Conservation (phyloP, 2,329 filamentous ascomycete species). For the Elsinoe necatrix region DNA sequence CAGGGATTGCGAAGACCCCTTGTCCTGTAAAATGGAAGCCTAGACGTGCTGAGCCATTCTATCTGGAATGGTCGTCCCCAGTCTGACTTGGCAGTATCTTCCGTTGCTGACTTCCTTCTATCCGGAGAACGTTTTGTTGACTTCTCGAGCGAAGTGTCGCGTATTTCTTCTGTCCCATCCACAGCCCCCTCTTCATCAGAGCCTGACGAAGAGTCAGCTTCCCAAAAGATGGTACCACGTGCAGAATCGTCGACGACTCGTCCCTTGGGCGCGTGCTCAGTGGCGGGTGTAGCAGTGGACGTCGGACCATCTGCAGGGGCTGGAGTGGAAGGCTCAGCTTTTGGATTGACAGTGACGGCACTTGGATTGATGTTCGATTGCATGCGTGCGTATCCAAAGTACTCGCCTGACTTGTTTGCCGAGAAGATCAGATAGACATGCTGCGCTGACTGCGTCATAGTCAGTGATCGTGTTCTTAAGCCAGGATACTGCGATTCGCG, state of each 20-base stretch:
- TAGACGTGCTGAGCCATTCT: constrained; percentile 77
- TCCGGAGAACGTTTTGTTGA: constrained; percentile 8
- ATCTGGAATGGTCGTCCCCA: constrained; percentile 90
- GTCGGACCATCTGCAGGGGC: constrained; percentile 62
- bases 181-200: constrained; percentile 25
- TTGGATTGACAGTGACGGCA: constrained; percentile 46
- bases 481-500: background rate
- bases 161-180: constrained; percentile 29
- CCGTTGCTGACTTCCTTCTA: constrained; percentile 24
- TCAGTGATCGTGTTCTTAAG: constrained; percentile 6
- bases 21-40: constrained; percentile 81
- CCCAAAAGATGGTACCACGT: constrained; percentile 96
- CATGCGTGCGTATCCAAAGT: constrained; percentile 94
- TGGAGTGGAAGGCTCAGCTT: constrained; percentile 20
- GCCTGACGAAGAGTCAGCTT: constrained; percentile 57
- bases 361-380: constrained; percentile 73
- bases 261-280: constrained; percentile 68
- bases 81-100: constrained; percentile 43
- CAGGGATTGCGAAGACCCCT: constrained; percentile 82
- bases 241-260: constrained; percentile 87
- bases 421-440: constrained; percentile 91
- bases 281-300: constrained; percentile 71
- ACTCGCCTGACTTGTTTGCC: constrained; percentile 94
- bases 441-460: constrained; percentile 54
- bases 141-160: background rate